Conservation (phyloP, 202 grass and related monocot species). For the Dendrocalamus latiflorus region DNA sequence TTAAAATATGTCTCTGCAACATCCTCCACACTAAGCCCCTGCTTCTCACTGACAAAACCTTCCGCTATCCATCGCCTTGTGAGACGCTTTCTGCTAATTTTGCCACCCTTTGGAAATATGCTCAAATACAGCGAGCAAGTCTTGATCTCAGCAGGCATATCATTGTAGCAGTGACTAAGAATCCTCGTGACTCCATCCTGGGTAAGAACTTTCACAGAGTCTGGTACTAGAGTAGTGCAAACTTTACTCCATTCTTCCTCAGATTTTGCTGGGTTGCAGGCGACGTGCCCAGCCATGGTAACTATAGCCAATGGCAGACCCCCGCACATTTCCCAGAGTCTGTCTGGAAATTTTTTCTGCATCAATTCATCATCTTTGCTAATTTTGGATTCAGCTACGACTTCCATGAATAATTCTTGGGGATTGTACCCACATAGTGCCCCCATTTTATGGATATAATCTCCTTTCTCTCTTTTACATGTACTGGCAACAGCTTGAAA, state of each 20-base stretch:
- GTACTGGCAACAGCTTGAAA: too few species aligned
- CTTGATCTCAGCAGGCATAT: constrained; percentile 27
- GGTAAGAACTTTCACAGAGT: neutral
- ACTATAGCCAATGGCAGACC: too few species aligned
- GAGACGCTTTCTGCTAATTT: constrained; percentile 16
- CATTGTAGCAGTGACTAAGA: neutral
- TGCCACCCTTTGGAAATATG: constrained; percentile 10
- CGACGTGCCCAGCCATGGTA: too few species aligned
- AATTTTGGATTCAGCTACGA: too few species aligned
- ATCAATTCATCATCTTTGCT: too few species aligned
- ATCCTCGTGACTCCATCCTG: neutral
- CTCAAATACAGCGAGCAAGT: too few species aligned
- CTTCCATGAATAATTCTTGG: too few species aligned
- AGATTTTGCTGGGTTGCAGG: neutral
- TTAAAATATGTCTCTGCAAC: constrained; percentile 39
- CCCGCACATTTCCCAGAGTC: too few species aligned
- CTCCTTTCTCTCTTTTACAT: too few species aligned
- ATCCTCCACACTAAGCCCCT: constrained; percentile 4
- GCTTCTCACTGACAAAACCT: constrained; percentile 26
- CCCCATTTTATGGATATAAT: too few species aligned
- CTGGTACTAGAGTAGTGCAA: neutral
- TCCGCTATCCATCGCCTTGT: constrained; percentile 7
- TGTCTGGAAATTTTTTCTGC: too few species aligned
- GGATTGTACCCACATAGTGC: too few species aligned
- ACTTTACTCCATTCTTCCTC: neutral